phyloP scores from a whole-genome alignment of 768 basidiomycete species.

The Lentinula boryana region DNA sequence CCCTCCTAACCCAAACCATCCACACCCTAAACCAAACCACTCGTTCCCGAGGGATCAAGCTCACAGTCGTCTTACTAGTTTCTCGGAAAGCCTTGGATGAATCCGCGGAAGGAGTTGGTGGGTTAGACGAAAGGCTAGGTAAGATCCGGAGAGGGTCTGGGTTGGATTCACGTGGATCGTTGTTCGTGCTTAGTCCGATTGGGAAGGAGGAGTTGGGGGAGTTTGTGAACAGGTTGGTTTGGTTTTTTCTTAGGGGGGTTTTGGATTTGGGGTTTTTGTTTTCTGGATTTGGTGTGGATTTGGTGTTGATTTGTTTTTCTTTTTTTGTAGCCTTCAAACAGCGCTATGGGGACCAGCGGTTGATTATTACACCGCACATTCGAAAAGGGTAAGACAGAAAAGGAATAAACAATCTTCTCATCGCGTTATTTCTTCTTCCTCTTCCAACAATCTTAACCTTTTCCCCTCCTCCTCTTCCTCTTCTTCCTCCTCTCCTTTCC shows the following conservation, averaged over 20 bases:
- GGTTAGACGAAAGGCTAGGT: slow-evolving; percentile 72
- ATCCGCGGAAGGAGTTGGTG: slow-evolving; percentile 15
- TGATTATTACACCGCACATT: slow-evolving; percentile 92
- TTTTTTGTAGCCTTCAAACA: slow-evolving; percentile 62
- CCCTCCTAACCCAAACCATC: slow-evolving; percentile 43
- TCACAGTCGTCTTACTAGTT: slow-evolving; percentile 93
- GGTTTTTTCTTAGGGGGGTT: too few relatives aligned
- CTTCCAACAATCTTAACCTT: neutral
- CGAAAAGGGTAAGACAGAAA: slow-evolving; percentile 87
- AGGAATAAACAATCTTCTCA: slow-evolving; percentile 46
- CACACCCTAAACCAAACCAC: slow-evolving; percentile 42
- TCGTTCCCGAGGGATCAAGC: slow-evolving; percentile 56
- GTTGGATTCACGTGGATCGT: slow-evolving; percentile 84
- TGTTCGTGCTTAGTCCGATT: slow-evolving; percentile 95
- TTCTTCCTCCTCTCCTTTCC: neutral
- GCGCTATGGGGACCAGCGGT: slow-evolving; percentile 85
- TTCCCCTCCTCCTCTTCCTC: too few relatives aligned
- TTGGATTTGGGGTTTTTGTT: too few relatives aligned
- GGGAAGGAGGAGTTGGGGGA: slow-evolving; percentile 79
- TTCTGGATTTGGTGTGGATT: too few relatives aligned
- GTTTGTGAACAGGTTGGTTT: slow-evolving; percentile 76
- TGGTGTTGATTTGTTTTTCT: neutral
- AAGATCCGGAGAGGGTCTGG: slow-evolving; percentile 83
- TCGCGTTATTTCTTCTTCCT: neutral
- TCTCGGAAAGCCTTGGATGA: slow-evolving; percentile 80